phyloP scores from a whole-genome alignment of 371 early-diverging fungal genomes.

The Rhizopus arrhizus region DNA sequence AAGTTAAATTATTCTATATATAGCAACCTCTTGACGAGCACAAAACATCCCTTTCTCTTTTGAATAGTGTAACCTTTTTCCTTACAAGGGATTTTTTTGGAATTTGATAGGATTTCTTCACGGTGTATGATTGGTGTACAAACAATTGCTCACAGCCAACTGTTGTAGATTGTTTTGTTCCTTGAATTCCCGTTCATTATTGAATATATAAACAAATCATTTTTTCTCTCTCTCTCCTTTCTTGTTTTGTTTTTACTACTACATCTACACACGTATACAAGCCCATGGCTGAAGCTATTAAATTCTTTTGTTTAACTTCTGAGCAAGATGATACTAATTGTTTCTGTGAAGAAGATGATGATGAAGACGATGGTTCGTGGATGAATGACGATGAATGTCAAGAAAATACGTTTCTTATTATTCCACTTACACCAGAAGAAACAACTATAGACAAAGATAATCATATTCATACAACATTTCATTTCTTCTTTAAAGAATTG shows the following conservation, averaged over 20 bases:
- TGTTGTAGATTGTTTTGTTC: conserved; percentile 15
- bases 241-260: not conserved
- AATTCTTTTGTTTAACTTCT: conserved; percentile 28
- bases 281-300: conserved; percentile 9
- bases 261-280: too few species aligned
- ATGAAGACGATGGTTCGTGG: conserved; percentile 19
- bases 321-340: conserved; percentile 16
- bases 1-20: too few species aligned
- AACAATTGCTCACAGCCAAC: conserved; percentile 18
- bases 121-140: conserved; percentile 14
- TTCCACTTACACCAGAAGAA: conserved; percentile 47
- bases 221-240: conserved; percentile 1
- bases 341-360: conserved; percentile 9
- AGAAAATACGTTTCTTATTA: conserved; percentile 44
- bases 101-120: too few species aligned
- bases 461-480: conserved; percentile 34
- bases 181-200: conserved; percentile 24
- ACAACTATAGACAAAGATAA: conserved; percentile 40
- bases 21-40: too few species aligned
- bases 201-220: conserved; percentile 20
- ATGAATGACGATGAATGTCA: conserved; percentile 46
- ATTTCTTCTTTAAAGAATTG: conserved; percentile 40
- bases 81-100: too few species aligned
- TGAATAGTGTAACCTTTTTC: too few species aligned
- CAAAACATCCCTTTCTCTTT: too few species aligned